Evolutionary conservation across 2,329 filamentous ascomycete genomes (phyloP), one percentile per base, ranked within the genome.

Genomic region (Macrophomina pseudophaseolina): DNA sequence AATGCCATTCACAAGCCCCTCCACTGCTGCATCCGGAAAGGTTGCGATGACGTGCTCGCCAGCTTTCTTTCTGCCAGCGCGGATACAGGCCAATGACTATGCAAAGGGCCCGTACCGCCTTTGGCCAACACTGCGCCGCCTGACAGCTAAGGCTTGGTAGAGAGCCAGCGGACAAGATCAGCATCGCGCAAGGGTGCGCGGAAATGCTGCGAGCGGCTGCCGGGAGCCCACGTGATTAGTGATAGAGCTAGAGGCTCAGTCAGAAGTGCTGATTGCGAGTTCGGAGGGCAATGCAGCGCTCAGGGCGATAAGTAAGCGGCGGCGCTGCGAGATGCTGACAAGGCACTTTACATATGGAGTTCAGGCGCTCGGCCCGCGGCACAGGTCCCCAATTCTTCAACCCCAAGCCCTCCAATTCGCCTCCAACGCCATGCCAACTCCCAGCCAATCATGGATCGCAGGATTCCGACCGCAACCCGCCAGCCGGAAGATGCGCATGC

Each of bases 11-110:
- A 30, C 23, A 35, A n/a, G 40, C 28, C 56, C 48, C 14, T 12
- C 32, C 58, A 49, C 32, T 62, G 28, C 58, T 62, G 44, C 30
- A 49, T 62, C 9, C 28, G 58, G 58, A 18, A 62, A 62, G 44
- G 58, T 28, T 62, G 58, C 42, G 58, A 62, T 62, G 46, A 40
- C 58, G 58, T 62, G 58, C 58, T 62, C 30, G n/a, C 49, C 6
- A 16, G 44, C 44, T 62, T 38, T 49, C n/a, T 28, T 62, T 62
- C 58, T 62, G 58, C 58, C 58, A 16, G 44, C 32, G 4, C 1
- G 30, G 32, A 7, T 18, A 30, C 23, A 49, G 23, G 42, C 58
- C 58, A 62, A 62, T 49, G 28, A 44, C 30, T 14, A 11, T 5
- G 42, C 14, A 30, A 16, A 14, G 9, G 40, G 9, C n/a, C 23